Evolutionary conservation across 2,329 filamentous ascomycete species (phyloP), one percentile per base, ranked within the genome.

Genomic region (Gliomastix tumulicola): DNA sequence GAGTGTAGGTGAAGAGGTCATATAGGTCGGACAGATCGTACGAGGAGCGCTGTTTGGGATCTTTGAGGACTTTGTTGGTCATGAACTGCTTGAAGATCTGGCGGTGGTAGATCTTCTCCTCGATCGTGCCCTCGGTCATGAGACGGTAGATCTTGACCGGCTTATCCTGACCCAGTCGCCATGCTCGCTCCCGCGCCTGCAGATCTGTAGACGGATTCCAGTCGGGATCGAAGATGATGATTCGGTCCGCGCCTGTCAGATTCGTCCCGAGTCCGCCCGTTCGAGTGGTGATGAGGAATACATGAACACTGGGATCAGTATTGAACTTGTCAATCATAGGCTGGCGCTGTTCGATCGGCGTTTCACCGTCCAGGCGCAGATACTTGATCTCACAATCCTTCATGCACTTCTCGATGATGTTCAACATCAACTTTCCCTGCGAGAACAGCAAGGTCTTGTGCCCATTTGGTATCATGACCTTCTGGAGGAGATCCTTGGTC

Each of bases 21-120:
- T 96, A 87, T 13, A 98, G 64, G 50, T 97, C 89, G 40, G 82
- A 84, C 50, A 94, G 71, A 40, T 94, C 87, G 57, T 97, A 95
- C 0, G 84, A 88, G 45, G 92, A 87, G 17, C 87, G 80, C 57
- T 97, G 89, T 52, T 94, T 95, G 0, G 92, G 88, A 49, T 98
- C 90, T 48, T 85, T 89, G 35, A 98, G 61, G 7, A 98, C 89
- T 58, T 97, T 97, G 63, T 97, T 95, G 4, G 88, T 92, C 43
- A 98, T 71, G 54, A 97, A 96, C 49, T 97, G 90, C 60, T 98
- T 98, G 70, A 94, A 98, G 35, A 98, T 92, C 54, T 98, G 92
- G 13, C 94, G 84, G 58, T 98, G 90, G 44, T 97, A 98, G 21
- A 98, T 98, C 65, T 98, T 98, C 60, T 98, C 92, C 55, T 98